Conservation (phyloP, 2,329 filamentous ascomycete species). For the Chaetomiaceae sp. region DNA sequence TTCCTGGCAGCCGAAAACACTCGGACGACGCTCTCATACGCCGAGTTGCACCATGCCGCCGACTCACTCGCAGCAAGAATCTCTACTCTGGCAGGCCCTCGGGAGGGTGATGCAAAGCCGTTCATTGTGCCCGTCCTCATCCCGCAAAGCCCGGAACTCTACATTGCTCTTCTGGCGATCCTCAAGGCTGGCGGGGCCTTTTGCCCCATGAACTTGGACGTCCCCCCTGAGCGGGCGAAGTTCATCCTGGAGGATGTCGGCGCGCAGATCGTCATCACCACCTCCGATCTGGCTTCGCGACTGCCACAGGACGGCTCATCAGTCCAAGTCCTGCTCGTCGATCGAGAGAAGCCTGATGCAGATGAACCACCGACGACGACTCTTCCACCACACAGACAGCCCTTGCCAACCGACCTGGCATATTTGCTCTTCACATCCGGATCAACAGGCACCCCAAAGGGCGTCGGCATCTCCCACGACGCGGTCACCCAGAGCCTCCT, state of each 20-base stretch:
- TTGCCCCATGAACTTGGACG: slow-evolving; percentile 76
- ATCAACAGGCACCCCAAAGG: slow-evolving; percentile 84
- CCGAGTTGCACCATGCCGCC: slow-evolving; percentile 56
- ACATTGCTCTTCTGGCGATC: slow-evolving; percentile 71
- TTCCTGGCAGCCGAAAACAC: slow-evolving; percentile 49
- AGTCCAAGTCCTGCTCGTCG: slow-evolving; percentile 34
- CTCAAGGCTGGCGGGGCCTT: slow-evolving; percentile 81
- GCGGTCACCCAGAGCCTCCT: slow-evolving; percentile 78
- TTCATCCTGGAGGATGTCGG: slow-evolving; percentile 78
- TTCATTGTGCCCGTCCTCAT: slow-evolving; percentile 70
- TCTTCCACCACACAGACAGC: slow-evolving; percentile 8
- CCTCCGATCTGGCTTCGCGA: slow-evolving; percentile 40
- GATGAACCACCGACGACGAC: neutral
- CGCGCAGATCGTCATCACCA: slow-evolving; percentile 65
- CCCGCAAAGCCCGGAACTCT: slow-evolving; percentile 72
- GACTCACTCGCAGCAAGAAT: slow-evolving; percentile 52
- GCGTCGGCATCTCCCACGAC: slow-evolving; percentile 74
- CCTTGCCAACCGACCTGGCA: slow-evolving; percentile 50
- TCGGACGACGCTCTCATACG: slow-evolving; percentile 53
- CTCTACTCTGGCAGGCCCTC: slow-evolving; percentile 26
- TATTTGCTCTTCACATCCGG: slow-evolving; percentile 95
- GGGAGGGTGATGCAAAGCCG: slow-evolving; percentile 26
- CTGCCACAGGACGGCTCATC: slow-evolving; percentile 32
- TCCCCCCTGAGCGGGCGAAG: slow-evolving; percentile 68
- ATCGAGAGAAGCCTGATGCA: slow-evolving; percentile 19